Evolutionary conservation across 1,284 basidiomycete species (phyloP).

Genomic region (Pyrrhoderma noxium): DNA sequence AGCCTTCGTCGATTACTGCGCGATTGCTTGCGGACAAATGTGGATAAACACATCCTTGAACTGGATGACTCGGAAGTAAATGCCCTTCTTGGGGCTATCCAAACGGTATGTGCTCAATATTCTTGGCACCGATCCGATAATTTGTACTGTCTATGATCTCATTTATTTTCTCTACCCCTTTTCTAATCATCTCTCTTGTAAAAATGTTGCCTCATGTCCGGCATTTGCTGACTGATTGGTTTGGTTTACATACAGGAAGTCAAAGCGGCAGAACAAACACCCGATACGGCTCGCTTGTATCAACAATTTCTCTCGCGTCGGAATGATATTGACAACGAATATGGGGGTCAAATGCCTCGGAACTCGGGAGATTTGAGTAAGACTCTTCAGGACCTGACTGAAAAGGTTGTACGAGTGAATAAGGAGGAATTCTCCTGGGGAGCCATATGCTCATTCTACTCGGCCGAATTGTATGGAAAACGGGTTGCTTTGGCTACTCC

Average conservation of each 20-base stretch:
- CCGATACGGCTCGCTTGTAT: conserved; percentile 7
- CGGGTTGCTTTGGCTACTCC: conserved; percentile 8
- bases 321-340: neutral
- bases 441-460: conserved; percentile 10
- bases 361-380: too few relatives aligned
- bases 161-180: too few relatives aligned
- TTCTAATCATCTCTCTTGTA: neutral
- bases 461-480: conserved; percentile 16
- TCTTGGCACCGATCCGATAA: neutral
- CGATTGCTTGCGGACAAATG: conserved; percentile 8
- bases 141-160: too few relatives aligned
- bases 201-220: neutral
- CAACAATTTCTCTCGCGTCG: conserved; percentile 7
- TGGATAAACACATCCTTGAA: conserved; percentile 2
- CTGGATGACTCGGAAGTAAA: conserved; percentile 1
- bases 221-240: too few relatives aligned
- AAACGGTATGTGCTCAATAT: neutral
- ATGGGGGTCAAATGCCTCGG: neutral
- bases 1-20: conserved; percentile 9
- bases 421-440: conserved; percentile 12
- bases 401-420: conserved; percentile 11
- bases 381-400: conserved; percentile 11
- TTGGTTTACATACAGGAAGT: neutral
- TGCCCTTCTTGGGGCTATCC: conserved; percentile 3
- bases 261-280: neutral